Conservation (phyloP, 331 rosid genomes). For the Malus hybrid region DNA sequence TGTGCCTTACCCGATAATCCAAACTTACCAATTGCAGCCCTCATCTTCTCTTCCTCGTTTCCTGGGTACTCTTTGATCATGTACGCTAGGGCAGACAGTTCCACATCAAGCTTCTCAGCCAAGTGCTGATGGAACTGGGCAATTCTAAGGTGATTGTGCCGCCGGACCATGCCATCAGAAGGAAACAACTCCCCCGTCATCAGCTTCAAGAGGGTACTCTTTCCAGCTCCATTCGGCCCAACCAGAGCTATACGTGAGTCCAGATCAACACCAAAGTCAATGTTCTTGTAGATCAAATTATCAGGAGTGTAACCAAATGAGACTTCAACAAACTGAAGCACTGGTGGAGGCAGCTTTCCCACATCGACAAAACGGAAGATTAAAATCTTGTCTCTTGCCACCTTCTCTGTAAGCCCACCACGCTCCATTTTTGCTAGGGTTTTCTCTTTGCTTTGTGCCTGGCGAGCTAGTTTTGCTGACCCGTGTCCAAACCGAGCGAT, state of each 20-base stretch:
- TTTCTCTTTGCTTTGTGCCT: conserved; percentile 98
- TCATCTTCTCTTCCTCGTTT: conserved; percentile 92
- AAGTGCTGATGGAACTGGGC: conserved; percentile 97
- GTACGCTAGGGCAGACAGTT: conserved; percentile 71
- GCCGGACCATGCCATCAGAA: conserved; percentile 90
- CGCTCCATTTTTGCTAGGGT: conserved; percentile 98
- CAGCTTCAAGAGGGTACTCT: conserved; percentile 93
- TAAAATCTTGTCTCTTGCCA: conserved; percentile 62
- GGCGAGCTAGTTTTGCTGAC: conserved; percentile 96
- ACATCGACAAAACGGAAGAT: conserved; percentile 93
- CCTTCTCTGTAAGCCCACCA: conserved; percentile 95
- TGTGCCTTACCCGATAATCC: conserved; percentile 93
- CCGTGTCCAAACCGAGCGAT: conserved; percentile 99
- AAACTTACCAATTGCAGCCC: conserved; percentile 88
- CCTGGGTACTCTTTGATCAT: conserved; percentile 95
- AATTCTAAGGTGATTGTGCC: conserved; percentile 95
- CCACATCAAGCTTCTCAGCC: conserved; percentile 88
- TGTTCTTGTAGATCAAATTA: conserved; percentile 73
- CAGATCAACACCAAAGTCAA: conserved; percentile 91
- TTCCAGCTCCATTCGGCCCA: conserved; percentile 99
- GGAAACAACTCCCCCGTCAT: conserved; percentile 93
- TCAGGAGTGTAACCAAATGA: conserved; percentile 92
- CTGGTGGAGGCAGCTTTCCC: conserved; percentile 99
- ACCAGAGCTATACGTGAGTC: conserved; percentile 93
- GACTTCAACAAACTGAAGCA: conserved; percentile 93